These are phyloP conservation scores for Castanea mollissima DNA, from an alignment of 306 rosid genomes.

Conservation along the genomic window DNA sequence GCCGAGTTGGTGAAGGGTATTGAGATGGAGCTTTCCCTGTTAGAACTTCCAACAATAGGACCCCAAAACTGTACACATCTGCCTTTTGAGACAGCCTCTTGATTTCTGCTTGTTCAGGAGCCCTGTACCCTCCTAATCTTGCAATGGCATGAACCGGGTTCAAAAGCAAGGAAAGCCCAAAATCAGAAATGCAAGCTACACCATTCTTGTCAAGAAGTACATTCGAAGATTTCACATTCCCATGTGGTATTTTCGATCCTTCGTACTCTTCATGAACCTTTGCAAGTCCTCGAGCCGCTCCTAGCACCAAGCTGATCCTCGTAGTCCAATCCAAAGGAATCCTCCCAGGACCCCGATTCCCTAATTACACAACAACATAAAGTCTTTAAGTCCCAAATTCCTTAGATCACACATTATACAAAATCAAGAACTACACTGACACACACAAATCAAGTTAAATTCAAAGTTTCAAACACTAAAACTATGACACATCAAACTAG, in stretches of 20 bases:
- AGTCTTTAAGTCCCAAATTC: not conserved
- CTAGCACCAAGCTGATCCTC: conserved; percentile 83
- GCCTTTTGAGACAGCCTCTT: conserved; percentile 83
- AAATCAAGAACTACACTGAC: not conserved
- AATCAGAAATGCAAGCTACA: conserved; percentile 86
- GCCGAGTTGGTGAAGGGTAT: conserved; percentile 58
- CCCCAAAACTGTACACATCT: conserved; percentile 88
- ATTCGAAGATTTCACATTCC: conserved; percentile 86
- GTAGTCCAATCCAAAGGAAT: conserved; percentile 99
- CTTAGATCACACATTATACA: not conserved
- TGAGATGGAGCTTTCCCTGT: conserved; percentile 81
- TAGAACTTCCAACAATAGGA: conserved; percentile 76
- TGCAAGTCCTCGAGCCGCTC: conserved; percentile 90
- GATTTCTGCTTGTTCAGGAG: conserved; percentile 79
- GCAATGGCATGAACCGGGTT: conserved; percentile 96
- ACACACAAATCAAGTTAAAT: too few species aligned
- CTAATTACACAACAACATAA: conserved; percentile 29
- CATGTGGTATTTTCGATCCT: conserved; percentile 78
- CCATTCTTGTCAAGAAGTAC: conserved; percentile 95
- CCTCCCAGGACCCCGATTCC: conserved; percentile 94
- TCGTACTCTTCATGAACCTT: conserved; percentile 72
- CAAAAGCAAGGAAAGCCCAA: conserved; percentile 73
- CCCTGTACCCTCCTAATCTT: conserved; percentile 85
- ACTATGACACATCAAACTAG: not conserved
- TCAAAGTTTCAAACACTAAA: too few species aligned